Evolutionary conservation across 345 rosid species (phyloP), one percentile per base, ranked within the genome.

Genomic region (Euclidium syriacum): DNA sequence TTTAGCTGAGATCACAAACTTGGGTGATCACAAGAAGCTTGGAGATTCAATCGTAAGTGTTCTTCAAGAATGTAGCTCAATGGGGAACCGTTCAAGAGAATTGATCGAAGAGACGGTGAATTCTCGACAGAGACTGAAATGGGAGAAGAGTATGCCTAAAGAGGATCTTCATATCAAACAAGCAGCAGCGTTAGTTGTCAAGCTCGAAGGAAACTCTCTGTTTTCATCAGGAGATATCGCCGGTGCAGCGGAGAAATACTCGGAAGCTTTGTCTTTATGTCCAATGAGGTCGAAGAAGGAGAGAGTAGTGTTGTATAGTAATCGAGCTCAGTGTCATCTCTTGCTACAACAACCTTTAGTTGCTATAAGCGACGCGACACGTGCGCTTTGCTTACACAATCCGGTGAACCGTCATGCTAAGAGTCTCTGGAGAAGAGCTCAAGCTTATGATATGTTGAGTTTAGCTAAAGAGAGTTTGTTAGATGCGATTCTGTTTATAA

Each of bases 371-470:
- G 99, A 94, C 69, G 96, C 97, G 15, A 90, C 99, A 3, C 88
- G 75, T 23, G 96, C 97, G 6, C 86, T 94, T 34, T 80, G 92
- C 68, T 83, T 90, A 64, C 96, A 94, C 62, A 85, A 75, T 70
- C 96, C 99, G 0, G 81, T 80, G 15, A 94, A 90, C 71, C 82
- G 92, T 12, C 99, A 94, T 68, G 99, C 96, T 17, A 94, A 90
- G 78, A 87, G 96, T 73, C 96, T 90, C 0, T 94, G 99, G 97
- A 87, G 97, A 68, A 86, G 99, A 77, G 96, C 99, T 58, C 97
- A 94, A 67, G 96, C 97, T 22, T 94, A 88, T 63, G 99, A 94
- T 74, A 94, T 94, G 94, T 79, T 94, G 10, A 86, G 87, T 26
- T 73, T 94, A 73, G 97, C 95, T 41, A 90, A 94, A 75, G 99